Evolutionary conservation across 495 filamentous ascomycete species (phyloP).

Genomic region (Cercophora newfieldiana): DNA sequence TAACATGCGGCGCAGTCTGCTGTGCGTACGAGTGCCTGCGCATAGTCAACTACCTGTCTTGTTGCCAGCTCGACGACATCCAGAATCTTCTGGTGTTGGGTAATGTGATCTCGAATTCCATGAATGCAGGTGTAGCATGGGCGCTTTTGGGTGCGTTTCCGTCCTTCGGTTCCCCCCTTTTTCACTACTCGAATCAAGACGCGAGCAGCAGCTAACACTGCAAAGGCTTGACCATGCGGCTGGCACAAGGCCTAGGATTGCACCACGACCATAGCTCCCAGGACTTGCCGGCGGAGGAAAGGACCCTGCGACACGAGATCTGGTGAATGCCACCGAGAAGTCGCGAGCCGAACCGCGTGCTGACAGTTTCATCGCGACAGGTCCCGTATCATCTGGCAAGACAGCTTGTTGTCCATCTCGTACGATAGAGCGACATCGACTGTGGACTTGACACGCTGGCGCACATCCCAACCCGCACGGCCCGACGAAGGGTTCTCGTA

Average conservation of each 20-base stretch:
- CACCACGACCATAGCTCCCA: constrained; percentile 2
- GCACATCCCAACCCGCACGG: background rate
- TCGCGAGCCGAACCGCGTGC: background rate
- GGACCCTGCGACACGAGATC: constrained; percentile 2
- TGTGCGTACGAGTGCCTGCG: constrained; percentile 13
- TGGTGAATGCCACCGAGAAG: background rate
- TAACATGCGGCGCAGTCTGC: background rate
- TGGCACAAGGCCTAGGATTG: constrained; percentile 7
- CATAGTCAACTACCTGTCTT: constrained; percentile 13
- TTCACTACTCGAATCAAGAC: background rate
- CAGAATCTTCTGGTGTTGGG: constrained; percentile 9
- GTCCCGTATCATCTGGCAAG: constrained; percentile 14
- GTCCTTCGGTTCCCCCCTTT: background rate
- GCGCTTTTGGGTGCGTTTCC: background rate
- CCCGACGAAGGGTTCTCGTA: constrained; percentile 1
- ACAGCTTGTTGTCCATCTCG: constrained; percentile 11
- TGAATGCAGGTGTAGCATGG: constrained; percentile 12
- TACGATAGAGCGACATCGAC: constrained; percentile 9
- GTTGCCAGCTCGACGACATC: constrained; percentile 7
- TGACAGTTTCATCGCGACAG: background rate
- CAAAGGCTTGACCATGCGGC: constrained; percentile 9
- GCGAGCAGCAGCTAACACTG: background rate
- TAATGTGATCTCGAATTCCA: constrained; percentile 12
- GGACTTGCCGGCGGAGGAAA: constrained; percentile 3
- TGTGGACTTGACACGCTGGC: constrained; percentile 8